Percentiles rank a stretch among this genome's conserved stretches.
These are phyloP conservation scores for Clavispora fructus DNA, from an alignment of 805 yeast species.

Conservation along the genomic window DNA sequence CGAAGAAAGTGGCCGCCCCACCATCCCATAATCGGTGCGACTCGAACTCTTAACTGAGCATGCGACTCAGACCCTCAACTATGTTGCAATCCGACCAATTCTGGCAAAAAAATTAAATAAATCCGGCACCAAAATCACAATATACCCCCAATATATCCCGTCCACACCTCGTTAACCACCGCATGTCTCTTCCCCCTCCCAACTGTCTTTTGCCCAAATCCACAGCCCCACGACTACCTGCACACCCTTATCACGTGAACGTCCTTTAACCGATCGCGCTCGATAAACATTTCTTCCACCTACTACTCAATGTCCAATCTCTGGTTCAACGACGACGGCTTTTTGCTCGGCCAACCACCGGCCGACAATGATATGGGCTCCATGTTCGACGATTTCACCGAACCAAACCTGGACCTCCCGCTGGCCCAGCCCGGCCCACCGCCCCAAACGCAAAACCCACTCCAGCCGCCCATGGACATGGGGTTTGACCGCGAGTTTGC, in stretches of 20 bases:
- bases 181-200: no score
- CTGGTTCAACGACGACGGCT: constrained; percentile 17
- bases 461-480: constrained; percentile 4
- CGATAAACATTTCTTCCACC: not conserved
- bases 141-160: no score
- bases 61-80: no score
- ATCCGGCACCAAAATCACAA: no score
- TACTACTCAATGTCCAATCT: constrained; percentile 11
- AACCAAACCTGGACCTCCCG: constrained; percentile 1
- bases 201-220: no score
- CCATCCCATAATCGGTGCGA: no score
- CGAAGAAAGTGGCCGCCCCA: no score
- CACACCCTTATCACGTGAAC: not conserved
- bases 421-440: constrained; percentile 2
- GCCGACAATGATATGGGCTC: constrained; percentile 8
- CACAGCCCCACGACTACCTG: no score
- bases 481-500: not conserved
- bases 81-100: no score
- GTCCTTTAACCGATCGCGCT: not conserved
- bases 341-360: constrained; percentile 3
- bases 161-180: no score
- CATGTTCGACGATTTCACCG: constrained; percentile 11
- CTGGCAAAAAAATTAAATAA: no score
- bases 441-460: constrained; percentile 3
- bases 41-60: no score